Percentiles rank a stretch among this genome's conserved stretches.
These are phyloP conservation scores for Uromyces viciae-fabae DNA, from an alignment of 1,284 basidiomycete species.

Conservation along the genomic window DNA sequence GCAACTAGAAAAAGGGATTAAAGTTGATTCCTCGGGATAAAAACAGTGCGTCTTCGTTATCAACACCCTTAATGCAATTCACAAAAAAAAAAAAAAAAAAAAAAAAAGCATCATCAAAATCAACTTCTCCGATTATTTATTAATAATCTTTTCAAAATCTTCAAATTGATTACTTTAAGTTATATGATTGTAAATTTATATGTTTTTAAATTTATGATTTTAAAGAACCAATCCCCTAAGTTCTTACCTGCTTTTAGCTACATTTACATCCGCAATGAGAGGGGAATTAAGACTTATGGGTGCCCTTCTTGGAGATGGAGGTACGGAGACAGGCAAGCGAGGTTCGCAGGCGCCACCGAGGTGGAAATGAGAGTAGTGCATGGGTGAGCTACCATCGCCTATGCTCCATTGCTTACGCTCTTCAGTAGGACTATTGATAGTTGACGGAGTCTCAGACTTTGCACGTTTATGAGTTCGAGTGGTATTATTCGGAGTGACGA, in stretches of 20 bases:
- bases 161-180: too few species aligned
- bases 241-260: slow-evolving; percentile 45
- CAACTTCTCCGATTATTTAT: too few species aligned
- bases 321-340: slow-evolving; percentile 16
- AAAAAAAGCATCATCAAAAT: too few species aligned
- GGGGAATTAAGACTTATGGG: slow-evolving; percentile 22
- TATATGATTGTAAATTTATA: too few species aligned
- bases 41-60: slow-evolving; percentile 45
- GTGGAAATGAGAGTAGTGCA: slow-evolving; percentile 37
- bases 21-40: slow-evolving; percentile 37
- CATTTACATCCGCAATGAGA: slow-evolving; percentile 45
- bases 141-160: too few species aligned
- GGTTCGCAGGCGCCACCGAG: slow-evolving; percentile 15
- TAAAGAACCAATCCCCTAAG: neutral
- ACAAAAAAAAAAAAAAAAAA: too few species aligned
- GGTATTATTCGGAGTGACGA: neutral
- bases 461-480: slow-evolving; percentile 16
- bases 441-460: slow-evolving; percentile 34
- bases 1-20: slow-evolving; percentile 44
- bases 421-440: slow-evolving; percentile 23
- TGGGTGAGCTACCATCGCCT: slow-evolving; percentile 5
- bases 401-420: slow-evolving; percentile 1
- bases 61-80: slow-evolving; percentile 27
- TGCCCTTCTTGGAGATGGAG: slow-evolving; percentile 11
- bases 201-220: too few species aligned